Percentiles rank a stretch among this genome's conserved stretches.
These are phyloP conservation scores for Trypanosoma cruzi DNA, from an alignment of 208 protist genomes.

Conservation along the genomic window DNA sequence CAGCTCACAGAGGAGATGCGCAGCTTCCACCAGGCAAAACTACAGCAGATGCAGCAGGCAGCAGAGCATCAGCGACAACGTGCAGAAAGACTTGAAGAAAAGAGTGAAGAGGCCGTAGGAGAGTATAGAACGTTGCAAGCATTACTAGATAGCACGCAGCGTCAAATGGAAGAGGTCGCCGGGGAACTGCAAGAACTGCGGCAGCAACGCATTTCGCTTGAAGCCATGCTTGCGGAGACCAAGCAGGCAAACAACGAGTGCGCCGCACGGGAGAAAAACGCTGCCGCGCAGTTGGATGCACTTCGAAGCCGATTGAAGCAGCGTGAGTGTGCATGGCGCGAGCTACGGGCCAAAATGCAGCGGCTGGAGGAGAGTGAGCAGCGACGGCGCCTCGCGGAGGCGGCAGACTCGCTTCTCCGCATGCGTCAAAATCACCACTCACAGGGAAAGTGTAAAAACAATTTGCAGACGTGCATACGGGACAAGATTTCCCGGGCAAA, in stretches of 20 bases:
- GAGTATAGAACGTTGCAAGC: not conserved
- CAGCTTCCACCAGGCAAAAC: constrained; percentile 22
- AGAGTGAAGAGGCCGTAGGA: not conserved
- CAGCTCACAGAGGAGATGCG: constrained; percentile 38
- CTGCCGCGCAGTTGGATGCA: not conserved
- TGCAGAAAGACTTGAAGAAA: constrained; percentile 1
- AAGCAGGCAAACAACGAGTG: not conserved
- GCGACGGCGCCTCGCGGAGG: not conserved
- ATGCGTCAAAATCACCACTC: not conserved
- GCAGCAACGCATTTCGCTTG: constrained; percentile 1
- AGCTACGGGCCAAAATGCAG: constrained; percentile 7
- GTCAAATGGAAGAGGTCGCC: constrained; percentile 1
- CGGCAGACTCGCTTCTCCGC: not conserved
- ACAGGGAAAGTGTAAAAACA: not conserved
- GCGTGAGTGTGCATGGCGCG: not conserved
- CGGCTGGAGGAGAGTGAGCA: constrained; percentile 8
- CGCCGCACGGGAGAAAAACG: not conserved
- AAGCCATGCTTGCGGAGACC: constrained; percentile 2
- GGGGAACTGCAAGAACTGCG: constrained; percentile 15
- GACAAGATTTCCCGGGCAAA: not conserved
- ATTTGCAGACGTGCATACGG: not conserved
- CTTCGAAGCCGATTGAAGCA: constrained; percentile 2
- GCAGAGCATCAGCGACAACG: constrained; percentile 5
- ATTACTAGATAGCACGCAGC: not conserved
- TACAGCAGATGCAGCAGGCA: constrained; percentile 21